Conservation (phyloP, 2,329 filamentous ascomycete genomes). For the Aureobasidium sp. region DNA sequence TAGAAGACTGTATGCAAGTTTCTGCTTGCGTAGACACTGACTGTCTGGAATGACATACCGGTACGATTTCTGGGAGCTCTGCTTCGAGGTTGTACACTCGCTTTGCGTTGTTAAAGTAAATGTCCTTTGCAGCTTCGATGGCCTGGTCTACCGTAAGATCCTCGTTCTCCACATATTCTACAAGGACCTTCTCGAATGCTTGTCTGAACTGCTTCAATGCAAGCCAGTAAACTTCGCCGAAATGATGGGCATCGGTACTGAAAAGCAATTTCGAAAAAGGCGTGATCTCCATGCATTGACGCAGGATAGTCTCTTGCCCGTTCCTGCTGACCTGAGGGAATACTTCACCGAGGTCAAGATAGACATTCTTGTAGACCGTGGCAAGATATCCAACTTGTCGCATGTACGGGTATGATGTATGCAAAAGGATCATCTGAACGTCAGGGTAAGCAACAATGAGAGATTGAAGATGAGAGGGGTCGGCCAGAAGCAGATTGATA, state of each 20-base stretch:
- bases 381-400: constrained; percentile 73
- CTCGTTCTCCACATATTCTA: constrained; percentile 58
- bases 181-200: constrained; percentile 60
- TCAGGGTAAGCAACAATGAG: constrained; percentile 63
- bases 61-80: constrained; percentile 30
- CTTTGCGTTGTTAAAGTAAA: constrained; percentile 73
- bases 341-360: constrained; percentile 75
- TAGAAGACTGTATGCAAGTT: not conserved
- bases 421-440: constrained; percentile 70
- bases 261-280: constrained; percentile 70
- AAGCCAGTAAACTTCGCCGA: constrained; percentile 70
- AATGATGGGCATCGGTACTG: constrained; percentile 74
- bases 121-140: constrained; percentile 55
- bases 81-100: constrained; percentile 56
- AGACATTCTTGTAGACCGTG: constrained; percentile 69
- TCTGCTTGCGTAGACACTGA: not conserved
- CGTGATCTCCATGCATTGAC: constrained; percentile 67
- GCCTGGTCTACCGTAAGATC: constrained; percentile 58
- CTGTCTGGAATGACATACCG: not conserved
- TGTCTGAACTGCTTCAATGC: constrained; percentile 66
- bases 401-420: constrained; percentile 75
- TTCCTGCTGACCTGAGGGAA: constrained; percentile 72
- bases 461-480: constrained; percentile 66
- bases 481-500: constrained; percentile 61
- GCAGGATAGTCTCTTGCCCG: constrained; percentile 64